These are phyloP conservation scores for Rhodocollybia butyracea DNA, from an alignment of 768 basidiomycete genomes.

Conservation along the genomic window DNA sequence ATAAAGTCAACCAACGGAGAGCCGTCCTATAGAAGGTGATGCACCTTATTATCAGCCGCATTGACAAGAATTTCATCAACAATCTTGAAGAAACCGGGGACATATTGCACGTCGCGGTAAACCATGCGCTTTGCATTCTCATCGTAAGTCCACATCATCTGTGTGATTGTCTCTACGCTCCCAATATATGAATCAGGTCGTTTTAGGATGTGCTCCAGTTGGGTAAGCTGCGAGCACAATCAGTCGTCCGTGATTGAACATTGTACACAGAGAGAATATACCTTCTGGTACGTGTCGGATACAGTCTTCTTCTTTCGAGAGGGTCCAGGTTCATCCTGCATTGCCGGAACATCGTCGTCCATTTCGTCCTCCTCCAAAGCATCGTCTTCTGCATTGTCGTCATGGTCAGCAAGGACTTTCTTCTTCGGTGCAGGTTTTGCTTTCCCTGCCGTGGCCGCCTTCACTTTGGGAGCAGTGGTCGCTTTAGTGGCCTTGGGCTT, in stretches of 20 bases:
- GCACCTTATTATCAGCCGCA: constrained; percentile 97
- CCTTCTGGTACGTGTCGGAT: constrained; percentile 90
- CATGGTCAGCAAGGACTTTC: constrained; percentile 64
- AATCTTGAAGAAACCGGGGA: constrained; percentile 99
- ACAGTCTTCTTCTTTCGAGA: constrained; percentile 78
- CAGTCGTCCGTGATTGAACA: not conserved
- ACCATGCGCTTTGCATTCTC: constrained; percentile 80
- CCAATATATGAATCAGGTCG: constrained; percentile 97
- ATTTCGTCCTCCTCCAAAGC: constrained; percentile 35
- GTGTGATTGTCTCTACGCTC: constrained; percentile 84
- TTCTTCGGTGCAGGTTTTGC: constrained; percentile 61
- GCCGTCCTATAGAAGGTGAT: constrained; percentile 12
- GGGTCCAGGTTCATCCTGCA: constrained; percentile 19
- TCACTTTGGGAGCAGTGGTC: constrained; percentile 36
- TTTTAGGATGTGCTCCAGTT: constrained; percentile 91
- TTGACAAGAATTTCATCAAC: constrained; percentile 99
- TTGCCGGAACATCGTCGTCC: constrained; percentile 34
- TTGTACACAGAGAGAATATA: constrained; percentile 26
- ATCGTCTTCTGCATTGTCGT: constrained; percentile 56
- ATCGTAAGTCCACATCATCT: constrained; percentile 94
- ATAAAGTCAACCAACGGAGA: not conserved
- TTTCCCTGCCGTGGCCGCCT: constrained; percentile 38
- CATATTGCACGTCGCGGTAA: constrained; percentile 79
- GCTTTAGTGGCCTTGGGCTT: constrained; percentile 31
- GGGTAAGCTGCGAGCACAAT: constrained; percentile 63